Base-by-base conservation (phyloP, 768 basidiomycete genomes). In the Melanogaster broomeanus region DNA sequence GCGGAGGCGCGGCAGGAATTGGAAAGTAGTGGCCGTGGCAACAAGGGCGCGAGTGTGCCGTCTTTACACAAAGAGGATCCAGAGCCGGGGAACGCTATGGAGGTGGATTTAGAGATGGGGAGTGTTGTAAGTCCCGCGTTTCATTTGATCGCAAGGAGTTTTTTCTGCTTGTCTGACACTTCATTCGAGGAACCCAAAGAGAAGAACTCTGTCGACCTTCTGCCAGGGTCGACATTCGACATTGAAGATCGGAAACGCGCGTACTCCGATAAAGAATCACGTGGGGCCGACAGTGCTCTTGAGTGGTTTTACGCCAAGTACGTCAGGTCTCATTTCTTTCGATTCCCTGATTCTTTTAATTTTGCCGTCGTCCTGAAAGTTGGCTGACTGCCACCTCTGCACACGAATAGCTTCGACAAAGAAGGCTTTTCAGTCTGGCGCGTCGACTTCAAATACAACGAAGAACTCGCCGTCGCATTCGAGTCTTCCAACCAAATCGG, bases 241-340 rank as follows among this genome's bases (percentile, higher is more conserved):
- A 83, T 93, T 50, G 90, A 96, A 71, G 93, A 98, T 74, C 97
- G 93, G 93, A 98, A 98, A 72, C 87, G 92, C 40, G 88, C 90
- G 39, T 99, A 98, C 79, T 97, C 94, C 63, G 98, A 98, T 87
- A 86, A 88, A 71, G 94, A 98, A n/a, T 97, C 95, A 34, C 85
- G 90, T 48, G 92, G 90, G 33, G 59, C 88, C 16, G 84, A 72
- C 39, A 93, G 90, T 56, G 71, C 93, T 45, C 63, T 99, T 34
- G 93, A 97, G 71, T 98, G 96, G 97, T 88, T 99, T 83, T 95
- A 97, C 78, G 70, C 93, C 71, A 86, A 97, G 92, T 95, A 61
- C 50, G 88, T 51, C 15, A 22, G 3, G 19, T 7, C 8, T 27
- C 4, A 21, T 47, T 31, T 30, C 30, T 2, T 11, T 11, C 11